Evolutionary conservation across 2,329 filamentous ascomycete genomes (phyloP).

Genomic region (Westerdykella sp.): DNA sequence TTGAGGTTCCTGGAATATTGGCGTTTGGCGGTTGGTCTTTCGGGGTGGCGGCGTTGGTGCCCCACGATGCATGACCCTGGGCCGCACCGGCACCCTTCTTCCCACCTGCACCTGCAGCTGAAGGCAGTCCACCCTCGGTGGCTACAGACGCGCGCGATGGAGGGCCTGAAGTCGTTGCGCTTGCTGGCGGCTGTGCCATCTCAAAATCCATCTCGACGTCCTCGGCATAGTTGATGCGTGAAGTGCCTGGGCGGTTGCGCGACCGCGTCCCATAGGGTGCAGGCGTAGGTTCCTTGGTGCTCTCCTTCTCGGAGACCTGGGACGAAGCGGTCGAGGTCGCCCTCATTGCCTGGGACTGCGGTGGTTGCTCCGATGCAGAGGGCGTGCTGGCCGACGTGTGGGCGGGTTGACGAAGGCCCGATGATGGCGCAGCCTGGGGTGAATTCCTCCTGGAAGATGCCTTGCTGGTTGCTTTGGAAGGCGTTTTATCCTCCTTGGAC

Average conservation of each 20-base stretch:
- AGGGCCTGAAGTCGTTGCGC: conserved; percentile 45
- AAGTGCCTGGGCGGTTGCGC: conserved; percentile 73
- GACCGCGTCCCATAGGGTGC: conserved; percentile 88
- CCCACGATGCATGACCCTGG: conserved; percentile 37
- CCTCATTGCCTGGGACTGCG: conserved; percentile 25
- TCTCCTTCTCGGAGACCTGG: conserved; percentile 29
- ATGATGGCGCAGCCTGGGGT: conserved; percentile 23
- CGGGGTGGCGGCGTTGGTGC: conserved; percentile 28
- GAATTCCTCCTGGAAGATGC: conserved; percentile 32
- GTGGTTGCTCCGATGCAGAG: conserved; percentile 21
- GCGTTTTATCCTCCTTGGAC: conserved; percentile 14
- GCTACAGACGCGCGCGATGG: conserved; percentile 32
- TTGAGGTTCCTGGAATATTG: conserved; percentile 52
- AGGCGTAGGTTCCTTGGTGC: conserved; percentile 34
- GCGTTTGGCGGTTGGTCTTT: conserved; percentile 29
- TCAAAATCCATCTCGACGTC: conserved; percentile 91
- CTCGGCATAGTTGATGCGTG: conserved; percentile 91
- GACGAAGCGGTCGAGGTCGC: conserved; percentile 20
- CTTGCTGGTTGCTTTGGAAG: conserved; percentile 30
- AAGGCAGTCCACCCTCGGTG: conserved; percentile 28
- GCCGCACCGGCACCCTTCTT: conserved; percentile 37
- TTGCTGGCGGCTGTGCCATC: conserved; percentile 53
- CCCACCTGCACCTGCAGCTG: conserved; percentile 21
- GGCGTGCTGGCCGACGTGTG: conserved; percentile 23
- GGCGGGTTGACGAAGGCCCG: conserved; percentile 19